A percentile compares a stretch with the other conserved stretches of the same genome.
These are phyloP conservation scores for Hypoxylon sp. DNA, from an alignment of 2,329 filamentous ascomycete genomes.

Conservation along the genomic window DNA sequence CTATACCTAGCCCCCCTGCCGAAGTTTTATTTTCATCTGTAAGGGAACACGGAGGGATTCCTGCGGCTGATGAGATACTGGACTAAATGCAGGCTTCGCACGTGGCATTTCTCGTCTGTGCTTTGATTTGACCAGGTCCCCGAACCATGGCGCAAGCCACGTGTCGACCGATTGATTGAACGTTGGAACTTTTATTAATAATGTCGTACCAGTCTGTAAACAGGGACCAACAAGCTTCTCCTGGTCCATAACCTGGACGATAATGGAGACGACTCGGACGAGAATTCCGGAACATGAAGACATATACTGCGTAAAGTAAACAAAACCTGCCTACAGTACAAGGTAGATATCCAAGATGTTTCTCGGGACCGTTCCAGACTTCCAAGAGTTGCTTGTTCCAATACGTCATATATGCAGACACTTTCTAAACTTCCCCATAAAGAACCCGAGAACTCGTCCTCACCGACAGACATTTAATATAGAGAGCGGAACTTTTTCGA, in stretches of 20 bases:
- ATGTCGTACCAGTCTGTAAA: conserved; percentile 22
- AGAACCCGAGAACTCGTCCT: neutral
- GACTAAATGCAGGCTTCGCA: conserved; percentile 41
- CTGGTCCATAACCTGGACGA: neutral
- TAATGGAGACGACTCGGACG: conserved; percentile 6
- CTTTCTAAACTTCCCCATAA: neutral
- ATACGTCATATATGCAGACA: neutral
- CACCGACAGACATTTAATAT: neutral
- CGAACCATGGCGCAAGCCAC: conserved; percentile 38
- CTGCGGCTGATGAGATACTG: conserved; percentile 28
- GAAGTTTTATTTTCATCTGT: conserved; percentile 28
- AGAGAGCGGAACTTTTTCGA: neutral
- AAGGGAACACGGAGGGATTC: conserved; percentile 27
- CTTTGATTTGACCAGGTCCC: conserved; percentile 35
- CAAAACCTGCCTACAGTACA: neutral
- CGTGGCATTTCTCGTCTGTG: conserved; percentile 41
- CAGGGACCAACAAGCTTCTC: neutral
- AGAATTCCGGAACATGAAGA: neutral
- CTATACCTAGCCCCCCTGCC: conserved; percentile 19
- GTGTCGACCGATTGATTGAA: conserved; percentile 35
- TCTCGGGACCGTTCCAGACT: neutral
- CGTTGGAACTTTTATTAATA: conserved; percentile 18
- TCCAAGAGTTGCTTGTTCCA: neutral
- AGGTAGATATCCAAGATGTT: neutral
- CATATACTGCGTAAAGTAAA: conserved; percentile 2